A percentile compares a stretch with the other conserved stretches of the same genome.
These are phyloP conservation scores for Pyricularia pennisetigena DNA, from an alignment of 2,329 filamentous ascomycete species.

Conservation along the genomic window DNA sequence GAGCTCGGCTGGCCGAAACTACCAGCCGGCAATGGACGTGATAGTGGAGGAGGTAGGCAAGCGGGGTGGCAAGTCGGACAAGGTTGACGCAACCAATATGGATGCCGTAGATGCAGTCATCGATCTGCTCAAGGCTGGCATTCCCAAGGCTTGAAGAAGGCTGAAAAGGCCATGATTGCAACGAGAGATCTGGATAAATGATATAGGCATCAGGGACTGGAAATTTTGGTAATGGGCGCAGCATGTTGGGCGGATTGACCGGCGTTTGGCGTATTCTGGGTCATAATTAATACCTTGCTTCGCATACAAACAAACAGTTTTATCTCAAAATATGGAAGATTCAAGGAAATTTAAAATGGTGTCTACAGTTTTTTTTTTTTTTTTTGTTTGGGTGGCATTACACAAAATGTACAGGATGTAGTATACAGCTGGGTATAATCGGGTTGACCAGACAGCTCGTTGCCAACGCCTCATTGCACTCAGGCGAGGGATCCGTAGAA, in stretches of 20 bases:
- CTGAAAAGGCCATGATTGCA: not conserved
- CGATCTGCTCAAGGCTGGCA: conserved; percentile 45
- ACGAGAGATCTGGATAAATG: not conserved
- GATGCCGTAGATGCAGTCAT: conserved; percentile 72
- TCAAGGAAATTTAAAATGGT: not conserved
- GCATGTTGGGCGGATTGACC: not conserved
- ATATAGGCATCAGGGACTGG: not conserved
- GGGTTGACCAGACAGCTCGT: not conserved
- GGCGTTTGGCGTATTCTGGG: not conserved
- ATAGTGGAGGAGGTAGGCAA: conserved; percentile 53
- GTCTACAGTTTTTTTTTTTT: not conserved
- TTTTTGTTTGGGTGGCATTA: not conserved
- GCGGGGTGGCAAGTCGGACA: conserved; percentile 37
- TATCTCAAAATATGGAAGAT: not conserved
- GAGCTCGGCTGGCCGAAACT: conserved; percentile 79
- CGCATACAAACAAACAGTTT: not conserved
- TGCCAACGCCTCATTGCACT: not conserved
- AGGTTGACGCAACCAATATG: conserved; percentile 81
- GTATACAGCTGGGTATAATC: not conserved
- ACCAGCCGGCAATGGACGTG: conserved; percentile 69
- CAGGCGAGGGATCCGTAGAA: conserved; percentile 52
- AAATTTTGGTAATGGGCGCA: not conserved
- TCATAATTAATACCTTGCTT: not conserved
- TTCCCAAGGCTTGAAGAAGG: conserved; percentile 14
- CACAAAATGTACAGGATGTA: conserved; percentile 7